Conservation (phyloP, 345 rosid genomes). For the Bretschneidera sinensis region DNA sequence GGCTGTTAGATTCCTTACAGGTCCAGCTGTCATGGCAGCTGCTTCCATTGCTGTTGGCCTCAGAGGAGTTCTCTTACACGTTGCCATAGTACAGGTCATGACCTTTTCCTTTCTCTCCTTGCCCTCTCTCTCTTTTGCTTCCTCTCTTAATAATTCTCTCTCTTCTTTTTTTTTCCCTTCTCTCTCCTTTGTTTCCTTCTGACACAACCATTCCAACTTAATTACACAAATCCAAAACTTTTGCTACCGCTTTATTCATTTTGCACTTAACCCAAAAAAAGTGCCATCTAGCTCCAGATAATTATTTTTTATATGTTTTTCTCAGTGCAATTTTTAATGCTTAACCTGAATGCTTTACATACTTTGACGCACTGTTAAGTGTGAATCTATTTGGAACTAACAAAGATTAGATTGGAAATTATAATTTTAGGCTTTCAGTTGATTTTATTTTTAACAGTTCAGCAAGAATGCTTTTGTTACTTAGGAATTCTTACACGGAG, state of each 20-base stretch:
- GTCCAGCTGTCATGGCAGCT: slow-evolving; percentile 98
- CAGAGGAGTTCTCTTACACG: slow-evolving; percentile 73
- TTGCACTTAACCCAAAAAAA: slow-evolving; percentile 16
- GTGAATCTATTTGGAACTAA: no score
- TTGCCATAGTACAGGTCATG: slow-evolving; percentile 97
- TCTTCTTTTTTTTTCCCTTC: not conserved
- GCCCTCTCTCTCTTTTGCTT: not conserved
- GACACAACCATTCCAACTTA: slow-evolving; percentile 34
- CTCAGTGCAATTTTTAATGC: no score
- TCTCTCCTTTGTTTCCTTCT: slow-evolving; percentile 19
- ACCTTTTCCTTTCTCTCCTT: no score
- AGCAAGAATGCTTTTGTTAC: no score
- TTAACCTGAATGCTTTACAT: no score
- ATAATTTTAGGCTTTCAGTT: no score
- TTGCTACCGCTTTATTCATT: not conserved
- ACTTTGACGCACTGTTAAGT: no score
- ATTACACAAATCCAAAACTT: slow-evolving; percentile 20
- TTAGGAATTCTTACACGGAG: no score
- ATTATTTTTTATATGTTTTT: no score
- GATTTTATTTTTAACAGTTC: no score
- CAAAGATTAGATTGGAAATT: no score
- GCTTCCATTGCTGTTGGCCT: slow-evolving; percentile 94
- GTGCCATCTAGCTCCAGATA: no score
- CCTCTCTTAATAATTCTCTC: not conserved
- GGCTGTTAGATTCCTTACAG: slow-evolving; percentile 92